Evolutionary conservation across 1,139 yeast species (phyloP).

Genomic region (Sugiyamaella pinicola): DNA sequence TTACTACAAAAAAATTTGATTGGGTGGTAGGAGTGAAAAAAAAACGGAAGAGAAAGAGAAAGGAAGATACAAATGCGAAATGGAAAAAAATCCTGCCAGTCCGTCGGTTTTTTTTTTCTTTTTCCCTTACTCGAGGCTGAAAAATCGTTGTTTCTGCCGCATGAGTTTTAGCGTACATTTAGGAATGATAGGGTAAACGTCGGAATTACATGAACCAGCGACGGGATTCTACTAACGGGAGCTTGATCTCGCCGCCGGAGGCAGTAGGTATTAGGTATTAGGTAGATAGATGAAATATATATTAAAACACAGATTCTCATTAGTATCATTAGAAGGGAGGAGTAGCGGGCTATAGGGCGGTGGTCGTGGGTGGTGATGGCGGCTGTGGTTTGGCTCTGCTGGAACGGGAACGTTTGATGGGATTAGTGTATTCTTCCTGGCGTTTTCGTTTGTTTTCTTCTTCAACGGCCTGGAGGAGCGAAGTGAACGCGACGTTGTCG

Average conservation of each 20-base stretch:
- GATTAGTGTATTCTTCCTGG: constrained; percentile 1
- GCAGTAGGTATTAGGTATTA: too few relatives aligned
- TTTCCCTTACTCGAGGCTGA: constrained; percentile 14
- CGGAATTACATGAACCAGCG: not conserved
- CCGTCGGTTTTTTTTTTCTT: constrained; percentile 13
- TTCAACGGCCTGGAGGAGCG: constrained; percentile 18
- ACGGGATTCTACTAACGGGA: not conserved
- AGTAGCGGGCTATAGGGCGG: not conserved
- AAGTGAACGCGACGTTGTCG: constrained; percentile 13
- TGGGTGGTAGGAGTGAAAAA: constrained; percentile 16
- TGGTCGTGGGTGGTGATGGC: not conserved
- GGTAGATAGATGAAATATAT: too few relatives aligned
- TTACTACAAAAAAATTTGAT: constrained; percentile 15
- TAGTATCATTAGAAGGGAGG: not conserved
- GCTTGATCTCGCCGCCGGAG: constrained; percentile 4
- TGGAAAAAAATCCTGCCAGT: constrained; percentile 17
- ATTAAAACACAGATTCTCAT: not conserved
- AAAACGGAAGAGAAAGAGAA: constrained; percentile 10
- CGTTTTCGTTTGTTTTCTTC: constrained; percentile 15
- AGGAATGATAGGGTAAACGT: not conserved
- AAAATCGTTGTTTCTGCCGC: constrained; percentile 10
- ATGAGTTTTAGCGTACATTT: constrained; percentile 2
- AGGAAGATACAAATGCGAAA: not conserved
- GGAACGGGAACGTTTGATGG: constrained; percentile 9
- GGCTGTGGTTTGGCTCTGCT: too few relatives aligned